Evolutionary conservation across 1,284 basidiomycete species (phyloP), one percentile per base, ranked within the genome.

Genomic region (Pseudomicrostroma phylloplanum): DNA sequence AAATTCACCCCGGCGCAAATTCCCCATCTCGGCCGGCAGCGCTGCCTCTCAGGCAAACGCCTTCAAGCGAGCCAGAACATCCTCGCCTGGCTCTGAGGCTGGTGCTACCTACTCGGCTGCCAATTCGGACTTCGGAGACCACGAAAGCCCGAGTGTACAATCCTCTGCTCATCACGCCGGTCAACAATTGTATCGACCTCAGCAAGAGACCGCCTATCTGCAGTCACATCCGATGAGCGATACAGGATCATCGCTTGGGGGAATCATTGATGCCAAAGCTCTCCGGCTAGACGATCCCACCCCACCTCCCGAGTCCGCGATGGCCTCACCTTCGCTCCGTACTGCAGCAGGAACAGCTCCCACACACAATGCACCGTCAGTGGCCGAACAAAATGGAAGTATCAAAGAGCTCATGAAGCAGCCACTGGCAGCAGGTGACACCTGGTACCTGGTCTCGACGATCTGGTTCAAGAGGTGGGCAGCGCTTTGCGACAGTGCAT

Each of bases 401-500:
- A 53, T 68, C 41, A 58, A 56, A 23, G 55, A 43, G 6, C 42
- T 21, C 36, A 73, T 73, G 40, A 74, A 76, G 48, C 40, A 53
- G n/a, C 80, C 82, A 23, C 85, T 91, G 83, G 59, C 57, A 39
- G 63, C 68, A 17, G 89, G 88, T 46, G 85, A 91, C 59, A 86
- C 83, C 1, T 93, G 90, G 90, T 91, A 86, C 79, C 81, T 93
- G 57, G 82, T 92, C 39, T 83, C 86, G 36, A 80, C 83, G 55
- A 70, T 74, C 13, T 93, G 91, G 91, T 89, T 84, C 80, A 84
- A 83, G 57, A 84, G 85, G 13, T 92, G 89, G 87, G 81, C 84
- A 66, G 85, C 84, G 67, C 88, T 88, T 8, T 88, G 86, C 73
- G 80, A 85, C 66, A 78, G 83, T 21, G 85, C 86, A 80, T 90